Evolutionary conservation across 805 yeast species (phyloP).

Genomic region (Lipomyces mesembrius): DNA sequence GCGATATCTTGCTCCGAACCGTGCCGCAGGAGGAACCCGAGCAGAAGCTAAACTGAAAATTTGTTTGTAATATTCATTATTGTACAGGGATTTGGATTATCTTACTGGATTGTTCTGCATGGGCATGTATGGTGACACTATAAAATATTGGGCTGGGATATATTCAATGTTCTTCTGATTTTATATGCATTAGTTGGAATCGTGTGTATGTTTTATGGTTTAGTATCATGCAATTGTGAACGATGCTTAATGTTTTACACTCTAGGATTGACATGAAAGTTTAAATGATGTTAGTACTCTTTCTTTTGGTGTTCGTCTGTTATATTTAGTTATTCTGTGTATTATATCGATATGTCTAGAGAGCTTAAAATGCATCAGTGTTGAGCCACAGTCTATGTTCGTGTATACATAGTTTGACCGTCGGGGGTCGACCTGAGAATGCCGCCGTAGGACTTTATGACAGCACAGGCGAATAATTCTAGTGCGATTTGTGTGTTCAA

Average conservation of each 20-base stretch:
- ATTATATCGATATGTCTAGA: too few relatives aligned
- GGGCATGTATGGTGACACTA: neutral
- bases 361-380: too few relatives aligned
- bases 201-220: neutral
- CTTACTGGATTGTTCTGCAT: neutral
- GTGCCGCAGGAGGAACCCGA: constrained; percentile 16
- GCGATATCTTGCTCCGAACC: constrained; percentile 15
- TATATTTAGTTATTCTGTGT: too few relatives aligned
- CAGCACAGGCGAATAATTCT: too few relatives aligned
- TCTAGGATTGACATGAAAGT: neutral
- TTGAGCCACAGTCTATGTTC: too few relatives aligned
- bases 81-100: neutral
- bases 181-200: neutral
- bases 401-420: too few relatives aligned
- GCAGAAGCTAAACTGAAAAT: constrained; percentile 18
- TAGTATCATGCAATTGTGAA: neutral
- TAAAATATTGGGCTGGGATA: neutral
- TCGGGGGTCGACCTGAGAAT: too few relatives aligned
- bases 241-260: neutral
- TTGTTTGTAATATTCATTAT: constrained; percentile 13
- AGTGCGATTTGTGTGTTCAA: too few relatives aligned
- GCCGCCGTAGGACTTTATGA: too few relatives aligned
- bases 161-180: neutral
- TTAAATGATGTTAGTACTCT: neutral
- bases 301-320: neutral